Evolutionary conservation across 2,329 filamentous ascomycete genomes (phyloP), one percentile per base, ranked within the genome.

Genomic region (Penicillium sp.): DNA sequence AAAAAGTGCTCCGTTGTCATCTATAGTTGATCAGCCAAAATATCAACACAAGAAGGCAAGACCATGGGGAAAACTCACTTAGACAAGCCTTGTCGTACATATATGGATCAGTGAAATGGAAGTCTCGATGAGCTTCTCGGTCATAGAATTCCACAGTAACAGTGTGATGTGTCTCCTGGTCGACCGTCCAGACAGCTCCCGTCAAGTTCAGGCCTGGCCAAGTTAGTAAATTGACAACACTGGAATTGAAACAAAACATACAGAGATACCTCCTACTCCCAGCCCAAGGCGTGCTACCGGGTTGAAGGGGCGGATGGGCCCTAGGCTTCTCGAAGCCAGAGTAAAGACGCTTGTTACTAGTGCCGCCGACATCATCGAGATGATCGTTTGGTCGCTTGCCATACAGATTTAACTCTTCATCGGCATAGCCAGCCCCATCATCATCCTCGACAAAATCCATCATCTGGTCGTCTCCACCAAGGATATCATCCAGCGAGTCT

Each of bases 111-210:
- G 92, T 97, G 72, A 99, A 97, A 77, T 97, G 94, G 67, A 97
- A 97, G 72, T 97, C 91, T 45, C 93, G 84, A 71, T 96, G 89
- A 56, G 89, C 87, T 64, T 96, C 91, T 56, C 91, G 88, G 72
- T 99, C 95, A 71, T 97, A 97, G 72, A 99, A 99, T 67, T 97
- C 94, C 2, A 97, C 92, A 0, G 92, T 97, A 11, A 99, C 88
- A 1, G 94, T 99, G 70, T 97, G 86, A 65, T 93, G 88, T 0
- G 88, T 89, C 68, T 97, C 92, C 73, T 99, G 94, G 64, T 96
- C 90, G 17, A 99, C 90, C 0, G 93, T 97, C 91, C 94, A 99
- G 9, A 97, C 90, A 68, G 95, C 94, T 0, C 95, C 94, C 50
- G 92, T 90, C 56, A 99, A 78, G 69, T 97, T 97, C 38, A 97